Evolutionary conservation across 1,284 basidiomycete species (phyloP), one percentile per base, ranked within the genome.

Genomic region (Heimioporus retisporus): DNA sequence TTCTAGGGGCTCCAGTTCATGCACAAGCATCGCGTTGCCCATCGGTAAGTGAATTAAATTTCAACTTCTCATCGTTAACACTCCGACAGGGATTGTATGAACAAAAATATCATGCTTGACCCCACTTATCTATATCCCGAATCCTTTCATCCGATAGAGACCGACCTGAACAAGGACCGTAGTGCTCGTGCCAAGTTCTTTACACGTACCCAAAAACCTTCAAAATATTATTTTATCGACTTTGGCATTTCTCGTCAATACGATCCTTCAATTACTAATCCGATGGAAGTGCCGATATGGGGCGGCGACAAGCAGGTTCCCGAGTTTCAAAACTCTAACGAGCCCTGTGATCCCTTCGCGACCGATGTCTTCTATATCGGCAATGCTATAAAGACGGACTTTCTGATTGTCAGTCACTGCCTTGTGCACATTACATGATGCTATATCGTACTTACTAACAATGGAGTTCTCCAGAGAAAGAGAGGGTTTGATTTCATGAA

Each of bases 71-170:
- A 23, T 4, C 2, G 8, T 18, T 21, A 43, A 66, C 13, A 2
- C 23, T 16, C 35, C 4, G 11, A 8, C 23, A 74, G 71, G 1
- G 68, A 73, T n/a, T 75, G 71, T 28, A 58, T 63, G 3, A 64
- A 60, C 4, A 57, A 42, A 21, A 84, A 83, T 43, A 73, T 83
- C 21, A 81, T 83, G 80, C 76, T 80, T 69, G 78, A 82, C 59
- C 65, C 76, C 0, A 50, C 28, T 16, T 53, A 42, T 7, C 61
- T 84, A 1, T 82, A 74, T 59, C n/a, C 71, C 3, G 68, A 75
- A 1, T 60, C 71, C 13, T 76, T 72, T 48, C 80, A 82, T 59
- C 76, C 77, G 4, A 60, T 31, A 53, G 77, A 67, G 19, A 68
- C 68, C 4, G 74, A 79, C 60, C 63, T 6, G 73, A 75, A 3